phyloP scores from a whole-genome alignment of 2,329 filamentous ascomycete genomes.

The Podosphaera leucotricha region DNA sequence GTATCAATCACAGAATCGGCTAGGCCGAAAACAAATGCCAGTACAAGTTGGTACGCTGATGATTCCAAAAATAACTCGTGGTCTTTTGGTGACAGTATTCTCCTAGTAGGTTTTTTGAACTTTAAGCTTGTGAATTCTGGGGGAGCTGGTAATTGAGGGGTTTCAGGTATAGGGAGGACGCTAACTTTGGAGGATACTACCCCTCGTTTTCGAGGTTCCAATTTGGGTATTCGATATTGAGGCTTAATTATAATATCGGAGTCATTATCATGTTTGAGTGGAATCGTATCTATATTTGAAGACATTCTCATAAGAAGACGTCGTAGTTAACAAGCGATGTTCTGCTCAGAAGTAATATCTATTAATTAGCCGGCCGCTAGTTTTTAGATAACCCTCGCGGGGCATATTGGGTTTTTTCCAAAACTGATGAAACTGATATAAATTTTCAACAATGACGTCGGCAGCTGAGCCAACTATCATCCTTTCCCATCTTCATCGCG shows the following conservation, averaged over 20 bases:
- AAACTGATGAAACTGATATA: too few relatives aligned
- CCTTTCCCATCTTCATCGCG: conserved; percentile 37
- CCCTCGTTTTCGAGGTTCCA: conserved; percentile 38
- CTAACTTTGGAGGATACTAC: conserved; percentile 22
- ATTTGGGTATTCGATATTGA: conserved; percentile 37
- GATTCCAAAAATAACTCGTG: conserved; percentile 64
- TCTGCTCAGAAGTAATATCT: too few relatives aligned
- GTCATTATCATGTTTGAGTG: too few relatives aligned
- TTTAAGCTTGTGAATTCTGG: conserved; percentile 33
- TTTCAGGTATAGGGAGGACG: conserved; percentile 43
- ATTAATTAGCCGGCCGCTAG: too few relatives aligned
- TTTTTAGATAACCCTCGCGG: too few relatives aligned
- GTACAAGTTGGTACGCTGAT: conserved; percentile 48
- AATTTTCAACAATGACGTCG: too few relatives aligned
- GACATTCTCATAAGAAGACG: too few relatives aligned
- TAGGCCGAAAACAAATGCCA: conserved; percentile 68
- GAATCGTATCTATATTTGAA: too few relatives aligned
- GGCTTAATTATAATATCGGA: conserved; percentile 21
- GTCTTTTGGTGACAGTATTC: conserved; percentile 62
- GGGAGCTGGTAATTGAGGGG: conserved; percentile 47
- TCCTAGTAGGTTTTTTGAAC: conserved; percentile 45
- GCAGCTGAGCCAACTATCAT: conserved; percentile 21
- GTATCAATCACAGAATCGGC: conserved; percentile 57
- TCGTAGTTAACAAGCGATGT: too few relatives aligned
- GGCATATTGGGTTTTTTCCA: too few relatives aligned